Conservation (phyloP, 192 early-diverging fungal species). For the Pilaira anomala region DNA sequence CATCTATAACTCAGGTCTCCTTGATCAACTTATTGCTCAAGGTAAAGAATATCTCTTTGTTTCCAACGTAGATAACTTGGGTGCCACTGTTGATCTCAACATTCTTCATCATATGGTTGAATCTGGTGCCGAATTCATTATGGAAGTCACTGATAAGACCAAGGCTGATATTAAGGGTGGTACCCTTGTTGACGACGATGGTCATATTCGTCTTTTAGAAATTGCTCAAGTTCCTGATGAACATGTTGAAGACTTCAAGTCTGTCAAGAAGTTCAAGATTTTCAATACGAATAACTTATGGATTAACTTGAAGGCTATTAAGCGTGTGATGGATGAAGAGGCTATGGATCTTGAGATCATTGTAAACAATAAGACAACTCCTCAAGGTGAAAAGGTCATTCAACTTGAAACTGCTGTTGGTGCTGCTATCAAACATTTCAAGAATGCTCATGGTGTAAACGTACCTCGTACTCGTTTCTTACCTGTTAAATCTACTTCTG, state of each 20-base stretch:
- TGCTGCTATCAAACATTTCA: slow-evolving; percentile 98
- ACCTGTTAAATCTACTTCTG: slow-evolving; percentile 97
- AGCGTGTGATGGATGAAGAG: slow-evolving; percentile 77
- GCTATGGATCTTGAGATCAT: slow-evolving; percentile 92
- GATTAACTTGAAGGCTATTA: slow-evolving; percentile 82
- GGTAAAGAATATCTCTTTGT: slow-evolving; percentile 99
- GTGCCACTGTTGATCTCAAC: slow-evolving; percentile 91
- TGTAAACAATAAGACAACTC: slow-evolving; percentile 93
- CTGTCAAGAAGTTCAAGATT: slow-evolving; percentile 99
- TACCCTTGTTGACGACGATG: slow-evolving; percentile 97
- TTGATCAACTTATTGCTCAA: slow-evolving; percentile 89
- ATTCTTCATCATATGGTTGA: slow-evolving; percentile 91
- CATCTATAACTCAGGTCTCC: slow-evolving; percentile 84
- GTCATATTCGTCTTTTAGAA: slow-evolving; percentile 88
- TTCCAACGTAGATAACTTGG: slow-evolving; percentile 99
- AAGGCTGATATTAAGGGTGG: slow-evolving; percentile 99
- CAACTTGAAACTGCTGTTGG: slow-evolving; percentile 99
- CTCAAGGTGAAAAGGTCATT: slow-evolving; percentile 91
- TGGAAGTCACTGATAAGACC: slow-evolving; percentile 99
- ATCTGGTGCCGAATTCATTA: slow-evolving; percentile 88
- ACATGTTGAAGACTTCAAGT: slow-evolving; percentile 98
- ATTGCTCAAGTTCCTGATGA: slow-evolving; percentile 98
- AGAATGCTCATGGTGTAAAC: slow-evolving; percentile 91
- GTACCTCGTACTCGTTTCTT: slow-evolving; percentile 96
- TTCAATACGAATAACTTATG: slow-evolving; percentile 97